Evolutionary conservation across 2,329 filamentous ascomycete species (phyloP), one percentile per base, ranked within the genome.

Genomic region (Lanzia echinophila): DNA sequence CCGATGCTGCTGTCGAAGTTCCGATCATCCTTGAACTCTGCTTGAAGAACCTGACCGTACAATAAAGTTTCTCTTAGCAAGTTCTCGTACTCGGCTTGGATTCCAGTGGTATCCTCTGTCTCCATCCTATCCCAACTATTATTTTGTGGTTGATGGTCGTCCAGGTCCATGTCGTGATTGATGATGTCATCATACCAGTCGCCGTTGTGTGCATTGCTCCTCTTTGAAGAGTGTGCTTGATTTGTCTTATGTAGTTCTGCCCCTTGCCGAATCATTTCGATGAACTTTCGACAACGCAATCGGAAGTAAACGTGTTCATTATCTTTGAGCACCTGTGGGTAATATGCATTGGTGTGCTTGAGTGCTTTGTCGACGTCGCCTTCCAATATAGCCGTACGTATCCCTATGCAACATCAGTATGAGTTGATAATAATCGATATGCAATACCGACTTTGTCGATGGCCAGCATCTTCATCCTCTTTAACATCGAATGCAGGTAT

Each of bases 301-400:
- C 85, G 87, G 71, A 99, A 97, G 67, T 91, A 84, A 15, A 96
- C 90, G 51, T 90, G 83, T 52, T 88, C 83, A 65, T 96, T 90
- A 20, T 88, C 81, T 45, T 82, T 77, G 17, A 99, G 78, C 1
- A 97, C 90, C 22, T 79, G 78, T 5, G 89, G 87, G 63, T 96
- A 99, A 65, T 84, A 88, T 12, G 77, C 75, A 47, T 84, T 82
- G 3, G 88, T 95, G 63, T 86, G 80, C 68, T 90, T 87, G n/a
- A 97, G 77, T 0, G 92, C 92, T 62, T 80, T 83, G 70, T 97
- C 94, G 56, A 99, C 88, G 64, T 99, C 89, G 20, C 94, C 94
- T 56, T 95, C 88, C 2, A 97, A 76, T 45, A 99, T 90, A 0
- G 91, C 88, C 59, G 82, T 79, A 52, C 94, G 84, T 59, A 97